A percentile compares a stretch with the other conserved stretches of the same genome.
These are phyloP conservation scores for Corynespora cassiicola DNA, from an alignment of 2,329 filamentous ascomycete species.

Conservation along the genomic window DNA sequence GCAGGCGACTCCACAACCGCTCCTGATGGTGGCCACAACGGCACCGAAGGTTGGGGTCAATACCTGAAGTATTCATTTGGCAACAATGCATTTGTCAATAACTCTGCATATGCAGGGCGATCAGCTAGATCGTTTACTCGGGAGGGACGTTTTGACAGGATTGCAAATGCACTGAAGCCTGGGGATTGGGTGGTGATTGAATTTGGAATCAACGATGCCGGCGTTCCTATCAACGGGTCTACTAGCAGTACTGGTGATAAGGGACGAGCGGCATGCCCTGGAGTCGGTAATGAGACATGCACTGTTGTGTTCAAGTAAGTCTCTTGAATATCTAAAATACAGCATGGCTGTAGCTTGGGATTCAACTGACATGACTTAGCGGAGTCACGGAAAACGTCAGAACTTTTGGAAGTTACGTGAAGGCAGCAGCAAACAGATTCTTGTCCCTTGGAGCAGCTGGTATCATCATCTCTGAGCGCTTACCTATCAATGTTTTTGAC, in stretches of 20 bases:
- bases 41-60: slow-evolving; percentile 61
- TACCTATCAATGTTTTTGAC: slow-evolving; percentile 67
- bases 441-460: slow-evolving; percentile 62
- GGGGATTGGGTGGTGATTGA: slow-evolving; percentile 72
- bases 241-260: slow-evolving; percentile 62
- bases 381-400: slow-evolving; percentile 60
- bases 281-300: slow-evolving; percentile 60
- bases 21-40: slow-evolving; percentile 47
- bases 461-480: slow-evolving; percentile 60
- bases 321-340: too few relatives aligned
- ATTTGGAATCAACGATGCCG: slow-evolving; percentile 70
- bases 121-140: slow-evolving; percentile 70
- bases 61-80: slow-evolving; percentile 61
- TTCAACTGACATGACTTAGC: slow-evolving; percentile 18
- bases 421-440: slow-evolving; percentile 60
- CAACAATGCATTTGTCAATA: slow-evolving; percentile 55
- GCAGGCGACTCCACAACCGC: slow-evolving; percentile 68
- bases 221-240: slow-evolving; percentile 53
- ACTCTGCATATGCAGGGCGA: slow-evolving; percentile 69
- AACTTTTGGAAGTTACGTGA: slow-evolving; percentile 66
- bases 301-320: slow-evolving; percentile 49
- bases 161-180: slow-evolving; percentile 57
- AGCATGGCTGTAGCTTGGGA: neutral
- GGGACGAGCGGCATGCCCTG: slow-evolving; percentile 63
- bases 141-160: slow-evolving; percentile 66